Evolutionary conservation across 306 rosid species (phyloP).

Genomic region (Cajanus cajan): DNA sequence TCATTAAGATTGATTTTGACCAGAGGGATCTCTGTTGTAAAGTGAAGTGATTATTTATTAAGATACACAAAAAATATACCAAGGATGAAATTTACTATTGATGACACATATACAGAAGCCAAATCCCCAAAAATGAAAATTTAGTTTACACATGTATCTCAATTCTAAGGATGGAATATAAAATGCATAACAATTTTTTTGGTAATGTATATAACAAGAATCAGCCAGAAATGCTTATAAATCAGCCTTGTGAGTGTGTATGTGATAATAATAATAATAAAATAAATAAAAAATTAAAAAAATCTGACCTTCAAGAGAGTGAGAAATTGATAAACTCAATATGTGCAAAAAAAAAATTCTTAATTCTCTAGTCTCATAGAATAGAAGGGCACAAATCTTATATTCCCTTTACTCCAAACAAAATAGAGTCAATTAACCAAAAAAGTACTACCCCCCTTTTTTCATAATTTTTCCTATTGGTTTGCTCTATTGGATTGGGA

Average conservation of each 20-base stretch:
- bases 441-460: neutral
- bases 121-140: conserved; percentile 6
- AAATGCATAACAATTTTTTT: conserved; percentile 16
- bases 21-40: conserved; percentile 19
- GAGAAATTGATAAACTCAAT: conserved; percentile 4
- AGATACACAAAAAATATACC: neutral
- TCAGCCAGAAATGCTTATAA: conserved; percentile 9
- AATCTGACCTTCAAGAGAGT: conserved; percentile 8
- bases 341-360: neutral
- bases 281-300: neutral
- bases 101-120: neutral
- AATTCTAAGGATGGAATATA: neutral
- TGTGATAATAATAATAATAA: neutral
- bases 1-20: conserved; percentile 23
- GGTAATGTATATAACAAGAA: conserved; percentile 3
- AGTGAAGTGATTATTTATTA: conserved; percentile 5
- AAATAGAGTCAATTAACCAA: neutral
- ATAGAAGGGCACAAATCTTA: neutral
- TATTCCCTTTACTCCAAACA: neutral
- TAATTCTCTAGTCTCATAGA: neutral
- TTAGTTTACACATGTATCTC: neutral
- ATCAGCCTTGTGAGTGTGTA: neutral
- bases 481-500: neutral
- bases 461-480: neutral
- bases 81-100: neutral